These are phyloP conservation scores for Salix brachista DNA, from an alignment of 345 rosid species.

Conservation along the genomic window DNA sequence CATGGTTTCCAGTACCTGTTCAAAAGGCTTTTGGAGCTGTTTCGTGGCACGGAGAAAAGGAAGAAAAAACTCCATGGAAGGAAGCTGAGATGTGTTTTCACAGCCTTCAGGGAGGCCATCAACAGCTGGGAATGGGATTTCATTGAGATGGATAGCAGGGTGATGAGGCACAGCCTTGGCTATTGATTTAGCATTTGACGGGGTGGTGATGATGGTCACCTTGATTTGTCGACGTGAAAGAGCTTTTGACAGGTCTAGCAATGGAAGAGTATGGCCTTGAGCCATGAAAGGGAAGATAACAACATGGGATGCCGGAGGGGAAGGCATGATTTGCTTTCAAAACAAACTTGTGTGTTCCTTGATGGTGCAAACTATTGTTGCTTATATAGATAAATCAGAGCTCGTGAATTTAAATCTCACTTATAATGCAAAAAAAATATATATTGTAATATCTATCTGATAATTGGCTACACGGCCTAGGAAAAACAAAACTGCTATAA, in stretches of 20 bases:
- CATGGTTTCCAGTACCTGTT: background rate
- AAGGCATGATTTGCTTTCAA: background rate
- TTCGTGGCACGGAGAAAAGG: constrained; percentile 16
- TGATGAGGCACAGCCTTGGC: background rate
- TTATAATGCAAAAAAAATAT: too few species aligned
- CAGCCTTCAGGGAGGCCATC: constrained; percentile 14
- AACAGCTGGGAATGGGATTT: constrained; percentile 18
- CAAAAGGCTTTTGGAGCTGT: constrained; percentile 13
- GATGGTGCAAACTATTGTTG: background rate
- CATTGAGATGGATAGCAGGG: background rate
- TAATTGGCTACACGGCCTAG: too few species aligned
- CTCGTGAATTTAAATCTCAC: too few species aligned
- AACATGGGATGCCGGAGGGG: constrained; percentile 9
- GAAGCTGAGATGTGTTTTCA: constrained; percentile 20
- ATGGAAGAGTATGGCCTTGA: constrained; percentile 56
- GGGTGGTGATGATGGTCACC: constrained; percentile 47
- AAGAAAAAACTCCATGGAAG: constrained; percentile 6
- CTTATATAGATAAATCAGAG: background rate
- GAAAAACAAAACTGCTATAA: too few species aligned
- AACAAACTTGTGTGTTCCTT: background rate
- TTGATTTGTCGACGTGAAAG: constrained; percentile 39
- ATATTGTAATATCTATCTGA: too few species aligned
- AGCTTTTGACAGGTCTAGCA: constrained; percentile 45
- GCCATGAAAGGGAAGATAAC: constrained; percentile 55
- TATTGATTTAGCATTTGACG: constrained; percentile 22